Percentiles rank a stretch among this genome's conserved stretches.
These are phyloP conservation scores for Podila verticillata DNA, from an alignment of 192 early-diverging fungal genomes.

Conservation along the genomic window DNA sequence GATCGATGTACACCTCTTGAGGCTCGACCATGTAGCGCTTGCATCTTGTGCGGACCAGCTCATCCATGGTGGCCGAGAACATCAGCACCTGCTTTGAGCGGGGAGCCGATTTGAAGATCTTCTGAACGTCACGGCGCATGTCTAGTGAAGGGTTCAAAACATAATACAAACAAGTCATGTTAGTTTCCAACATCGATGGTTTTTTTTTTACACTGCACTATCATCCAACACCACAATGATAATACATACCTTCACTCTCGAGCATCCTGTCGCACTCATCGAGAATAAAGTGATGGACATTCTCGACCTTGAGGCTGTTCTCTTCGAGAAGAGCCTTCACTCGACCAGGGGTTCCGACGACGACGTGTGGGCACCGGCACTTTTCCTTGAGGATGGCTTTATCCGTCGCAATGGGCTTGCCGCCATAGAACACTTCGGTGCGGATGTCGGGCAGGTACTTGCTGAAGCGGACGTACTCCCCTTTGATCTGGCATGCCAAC, in stretches of 20 bases:
- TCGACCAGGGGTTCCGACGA: slow-evolving; percentile 98
- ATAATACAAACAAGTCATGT: not conserved
- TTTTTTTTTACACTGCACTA: not conserved
- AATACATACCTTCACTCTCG: slow-evolving; percentile 84
- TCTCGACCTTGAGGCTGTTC: slow-evolving; percentile 78
- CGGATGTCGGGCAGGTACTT: slow-evolving; percentile 95
- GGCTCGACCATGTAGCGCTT: slow-evolving; percentile 98
- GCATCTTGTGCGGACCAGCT: slow-evolving; percentile 92
- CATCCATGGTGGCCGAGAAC: slow-evolving; percentile 95
- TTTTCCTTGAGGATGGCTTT: slow-evolving; percentile 80
- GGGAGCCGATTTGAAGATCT: slow-evolving; percentile 93
- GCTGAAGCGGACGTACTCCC: slow-evolving; percentile 95
- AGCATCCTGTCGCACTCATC: slow-evolving; percentile 99
- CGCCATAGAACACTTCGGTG: slow-evolving; percentile 94
- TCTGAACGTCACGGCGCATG: slow-evolving; percentile 96
- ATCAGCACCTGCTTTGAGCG: slow-evolving; percentile 99
- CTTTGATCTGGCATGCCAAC: slow-evolving; percentile 98
- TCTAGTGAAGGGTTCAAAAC: slow-evolving; percentile 60
- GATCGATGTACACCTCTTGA: slow-evolving; percentile 96
- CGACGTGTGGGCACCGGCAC: slow-evolving; percentile 92
- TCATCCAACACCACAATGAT: not conserved
- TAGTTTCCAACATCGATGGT: not conserved
- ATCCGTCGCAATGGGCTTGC: slow-evolving; percentile 80
- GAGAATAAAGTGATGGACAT: slow-evolving; percentile 96
- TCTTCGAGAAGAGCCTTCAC: slow-evolving; percentile 86